Evolutionary conservation across 2,329 filamentous ascomycete genomes (phyloP), one percentile per base, ranked within the genome.

Genomic region (Tolypocladium paradoxum): DNA sequence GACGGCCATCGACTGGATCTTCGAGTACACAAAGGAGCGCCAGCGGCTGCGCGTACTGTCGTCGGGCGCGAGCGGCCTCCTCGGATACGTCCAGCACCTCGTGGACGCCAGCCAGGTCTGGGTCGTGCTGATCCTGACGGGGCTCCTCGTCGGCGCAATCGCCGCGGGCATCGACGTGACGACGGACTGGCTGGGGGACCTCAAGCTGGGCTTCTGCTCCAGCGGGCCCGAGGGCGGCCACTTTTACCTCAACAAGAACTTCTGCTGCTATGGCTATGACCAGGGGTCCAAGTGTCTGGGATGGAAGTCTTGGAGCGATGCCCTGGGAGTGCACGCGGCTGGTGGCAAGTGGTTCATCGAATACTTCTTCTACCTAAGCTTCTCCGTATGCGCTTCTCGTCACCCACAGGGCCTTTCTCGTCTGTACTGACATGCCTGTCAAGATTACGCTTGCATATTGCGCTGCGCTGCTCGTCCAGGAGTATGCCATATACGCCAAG

Each of bases 1-100:
- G 67, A 96, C 92, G 18, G 92, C 93, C 54, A 99, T 99, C 67
- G 93, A 99, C 73, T 99, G 93, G 93, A 97, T 97, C 65, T 97
- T 96, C 63, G 93, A 99, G 70, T 96, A 97, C 66, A 93, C 88
- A 51, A 96, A 96, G 69, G 93, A 99, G 72, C 83, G 93, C 22
- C 90, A 95, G 68, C 83, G 93, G 27, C 73, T 95, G 62, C 82
- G 90, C n/a, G 80, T 87, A 33, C 75, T 99, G 22, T 81, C 83
- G 53, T 81, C 86, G 0, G 82, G 79, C 61, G 79, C 83, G 8
- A 77, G 81, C 22, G 88, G 90, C 0, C 60, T 96, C 6, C 55
- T 91, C 22, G 90, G 90, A 14, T 83, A 90, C 61, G 62, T 87
- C 52, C 84, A 81, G 56, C 83, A 87, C 58, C 72, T 95, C 27